Evolutionary conservation across 495 filamentous ascomycete genomes (phyloP), one percentile per base, ranked within the genome.

Genomic region (Talaromyces nanjingensis): DNA sequence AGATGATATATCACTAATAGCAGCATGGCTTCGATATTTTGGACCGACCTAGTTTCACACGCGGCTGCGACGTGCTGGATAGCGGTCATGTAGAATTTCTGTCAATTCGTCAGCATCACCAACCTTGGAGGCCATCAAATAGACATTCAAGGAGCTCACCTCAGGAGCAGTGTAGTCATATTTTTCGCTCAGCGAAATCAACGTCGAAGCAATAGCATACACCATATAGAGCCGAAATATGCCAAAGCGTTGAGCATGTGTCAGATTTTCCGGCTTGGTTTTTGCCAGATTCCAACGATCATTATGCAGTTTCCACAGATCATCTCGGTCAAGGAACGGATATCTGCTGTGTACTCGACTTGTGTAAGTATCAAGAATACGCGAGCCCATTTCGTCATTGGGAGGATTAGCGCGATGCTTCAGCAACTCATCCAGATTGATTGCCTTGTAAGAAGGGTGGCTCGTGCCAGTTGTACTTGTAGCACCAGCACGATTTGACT

Each of bases 21-120:
- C 7, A 77, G 72, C 81, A 84, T 84, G n/a, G 81, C 80, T 65
- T 83, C 79, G 37, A 84, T 79, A 49, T 84, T 84, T 20, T 84
- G 75, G 3, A 81, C 72, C 2, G 81, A 83, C 39, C 78, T 73
- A 11, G 77, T 75, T 58, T 83, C 80, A 37, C 78, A 76, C 68
- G 81, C 81, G 8, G 76, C 76, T n/a, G 79, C 74, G 9, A 80
- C 73, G 65, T 82, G 76, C 64, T 82, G 80, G 7, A 84, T 70
- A 6, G 81, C 81, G 24, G 76, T 76, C 33, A 77, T 74, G 59
- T 82, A 83, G 63, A 76, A 82, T 62, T 73, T 75, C 77, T 79
- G 12, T 29, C 9, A 18, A 12, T 53, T n/a, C 27, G 47, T 56
- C 27, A 56, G 53, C 29, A 29, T n/a, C 11, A 37, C 29, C 29